These are phyloP conservation scores for Saccharomycopsis hybrid DNA, from an alignment of 1,139 yeast species.

Conservation along the genomic window DNA sequence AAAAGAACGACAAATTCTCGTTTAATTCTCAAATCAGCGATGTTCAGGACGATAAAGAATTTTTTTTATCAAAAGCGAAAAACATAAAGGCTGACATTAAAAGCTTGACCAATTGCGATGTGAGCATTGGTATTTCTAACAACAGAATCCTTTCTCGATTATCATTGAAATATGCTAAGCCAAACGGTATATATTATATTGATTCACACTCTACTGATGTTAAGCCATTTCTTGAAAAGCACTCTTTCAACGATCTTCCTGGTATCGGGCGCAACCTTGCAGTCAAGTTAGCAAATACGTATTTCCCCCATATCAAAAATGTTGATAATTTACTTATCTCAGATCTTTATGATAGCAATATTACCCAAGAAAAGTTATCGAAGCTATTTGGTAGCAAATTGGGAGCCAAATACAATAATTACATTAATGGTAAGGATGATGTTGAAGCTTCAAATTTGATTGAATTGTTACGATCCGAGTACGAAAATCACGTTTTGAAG, in stretches of 20 bases:
- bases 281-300: constrained; percentile 33
- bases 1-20: constrained; percentile 3
- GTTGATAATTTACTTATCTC: constrained; percentile 25
- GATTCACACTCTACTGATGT: constrained; percentile 25
- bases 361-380: constrained; percentile 35
- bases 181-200: constrained; percentile 52
- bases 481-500: constrained; percentile 39
- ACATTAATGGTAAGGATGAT: constrained; percentile 62
- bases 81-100: constrained; percentile 42
- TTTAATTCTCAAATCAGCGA: neutral
- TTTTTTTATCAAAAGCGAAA: constrained; percentile 24
- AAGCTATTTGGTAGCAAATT: constrained; percentile 58
- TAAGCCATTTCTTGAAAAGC: constrained; percentile 34
- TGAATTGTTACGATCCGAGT: constrained; percentile 10
- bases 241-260: constrained; percentile 61
- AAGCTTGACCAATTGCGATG: constrained; percentile 50
- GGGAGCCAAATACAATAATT: constrained; percentile 56
- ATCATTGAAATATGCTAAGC: constrained; percentile 73
- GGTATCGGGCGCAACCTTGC: constrained; percentile 69
- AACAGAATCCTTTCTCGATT: constrained; percentile 76
- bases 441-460: constrained; percentile 24
- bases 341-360: constrained; percentile 31
- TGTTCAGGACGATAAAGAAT: constrained; percentile 13
- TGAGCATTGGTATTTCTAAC: constrained; percentile 70
- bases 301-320: constrained; percentile 18